These are phyloP conservation scores for Iris pallida DNA, from an alignment of 116 monocot genomes.

Conservation along the genomic window DNA sequence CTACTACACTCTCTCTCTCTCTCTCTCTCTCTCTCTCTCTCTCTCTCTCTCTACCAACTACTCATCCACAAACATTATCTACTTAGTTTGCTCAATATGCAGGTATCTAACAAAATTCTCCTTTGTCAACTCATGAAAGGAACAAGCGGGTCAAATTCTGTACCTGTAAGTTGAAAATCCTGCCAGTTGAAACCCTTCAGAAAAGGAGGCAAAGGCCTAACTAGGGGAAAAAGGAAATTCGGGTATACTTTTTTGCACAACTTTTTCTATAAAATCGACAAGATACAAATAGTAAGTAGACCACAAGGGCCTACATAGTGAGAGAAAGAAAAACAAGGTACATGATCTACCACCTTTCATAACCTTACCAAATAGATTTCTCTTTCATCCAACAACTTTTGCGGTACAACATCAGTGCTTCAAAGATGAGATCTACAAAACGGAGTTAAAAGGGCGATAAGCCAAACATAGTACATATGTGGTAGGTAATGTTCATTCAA, in stretches of 20 bases:
- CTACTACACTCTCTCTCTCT: too few species aligned
- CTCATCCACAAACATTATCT: neutral
- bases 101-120: neutral
- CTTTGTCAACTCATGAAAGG: neutral
- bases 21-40: too few species aligned
- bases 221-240: neutral
- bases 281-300: neutral
- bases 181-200: neutral
- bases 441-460: neutral
- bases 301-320: neutral
- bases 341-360: conserved; percentile 5
- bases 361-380: conserved; percentile 5
- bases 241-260: neutral
- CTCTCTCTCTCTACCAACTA: neutral
- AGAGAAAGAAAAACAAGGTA: neutral
- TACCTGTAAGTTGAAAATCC: too few species aligned
- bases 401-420: conserved; percentile 3
- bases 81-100: neutral
- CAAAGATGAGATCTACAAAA: conserved; percentile 2
- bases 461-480: neutral
- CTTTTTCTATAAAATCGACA: neutral
- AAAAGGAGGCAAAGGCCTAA: neutral
- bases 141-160: neutral
- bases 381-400: neutral
- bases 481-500: neutral